Conservation (phyloP, 1,284 basidiomycete genomes). For the Pseudozyma hubeiensis region DNA sequence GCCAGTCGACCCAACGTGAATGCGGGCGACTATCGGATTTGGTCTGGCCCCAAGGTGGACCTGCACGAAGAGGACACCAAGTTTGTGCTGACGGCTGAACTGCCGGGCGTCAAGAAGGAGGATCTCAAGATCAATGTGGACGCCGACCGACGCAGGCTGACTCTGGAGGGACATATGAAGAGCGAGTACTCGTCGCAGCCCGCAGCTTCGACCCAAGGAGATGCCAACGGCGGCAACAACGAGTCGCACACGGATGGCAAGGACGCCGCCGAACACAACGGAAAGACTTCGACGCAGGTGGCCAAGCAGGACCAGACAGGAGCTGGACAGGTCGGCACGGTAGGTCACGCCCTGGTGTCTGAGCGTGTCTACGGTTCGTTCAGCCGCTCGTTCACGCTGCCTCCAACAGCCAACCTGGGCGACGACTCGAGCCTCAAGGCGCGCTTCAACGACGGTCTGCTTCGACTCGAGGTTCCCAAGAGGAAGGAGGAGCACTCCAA, state of each 20-base stretch:
- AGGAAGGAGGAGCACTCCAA: conserved; percentile 51
- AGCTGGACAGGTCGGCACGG: conserved; percentile 19
- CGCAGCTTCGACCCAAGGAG: background rate
- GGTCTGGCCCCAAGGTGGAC: conserved; percentile 48
- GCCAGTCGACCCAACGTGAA: conserved; percentile 32
- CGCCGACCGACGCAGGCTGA: conserved; percentile 46
- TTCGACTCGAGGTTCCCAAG: conserved; percentile 56
- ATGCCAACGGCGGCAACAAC: background rate
- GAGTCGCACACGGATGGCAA: conserved; percentile 2
- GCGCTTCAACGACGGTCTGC: conserved; percentile 53
- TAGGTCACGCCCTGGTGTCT: conserved; percentile 44
- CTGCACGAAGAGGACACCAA: conserved; percentile 46
- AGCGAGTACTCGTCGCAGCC: conserved; percentile 41
- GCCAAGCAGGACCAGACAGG: conserved; percentile 30
- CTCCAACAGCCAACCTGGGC: conserved; percentile 39
- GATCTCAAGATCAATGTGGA: conserved; percentile 54
- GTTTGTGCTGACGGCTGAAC: conserved; percentile 50
- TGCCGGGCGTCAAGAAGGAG: conserved; percentile 55
- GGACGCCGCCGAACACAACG: conserved; percentile 5
- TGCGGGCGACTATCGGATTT: conserved; percentile 36
- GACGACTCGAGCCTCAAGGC: conserved; percentile 49
- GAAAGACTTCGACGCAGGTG: conserved; percentile 23
- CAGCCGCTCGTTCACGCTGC: conserved; percentile 55
- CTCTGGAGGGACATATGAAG: conserved; percentile 50
- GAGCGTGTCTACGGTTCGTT: conserved; percentile 56